These are phyloP conservation scores for Venustampulla echinocandica DNA, from an alignment of 495 filamentous ascomycete genomes.

Conservation along the genomic window DNA sequence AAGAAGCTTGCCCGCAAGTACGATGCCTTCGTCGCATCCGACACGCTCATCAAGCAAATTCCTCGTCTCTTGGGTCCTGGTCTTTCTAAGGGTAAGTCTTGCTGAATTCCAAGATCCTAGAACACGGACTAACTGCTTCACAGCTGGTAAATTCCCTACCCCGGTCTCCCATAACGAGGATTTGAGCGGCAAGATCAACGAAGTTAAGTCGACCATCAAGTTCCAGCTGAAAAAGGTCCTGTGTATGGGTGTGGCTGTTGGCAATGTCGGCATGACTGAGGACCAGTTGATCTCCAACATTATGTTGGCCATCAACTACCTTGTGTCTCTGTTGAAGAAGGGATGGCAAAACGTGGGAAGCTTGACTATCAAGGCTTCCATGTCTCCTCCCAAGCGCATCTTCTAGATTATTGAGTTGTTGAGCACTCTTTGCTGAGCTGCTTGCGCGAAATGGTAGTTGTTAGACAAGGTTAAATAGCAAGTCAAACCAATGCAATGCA, in stretches of 20 bases:
- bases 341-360: constrained; percentile 99
- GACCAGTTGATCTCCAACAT: constrained; percentile 95
- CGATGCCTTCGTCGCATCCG: constrained; percentile 96
- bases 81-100: constrained; percentile 82
- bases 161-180: constrained; percentile 94
- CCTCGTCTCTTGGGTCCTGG: constrained; percentile 97
- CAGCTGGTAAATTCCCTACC: constrained; percentile 98
- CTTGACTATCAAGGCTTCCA: constrained; percentile 98
- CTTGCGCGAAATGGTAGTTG: constrained; percentile 1
- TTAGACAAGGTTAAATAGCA: constrained; percentile 10
- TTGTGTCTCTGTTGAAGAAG: constrained; percentile 98
- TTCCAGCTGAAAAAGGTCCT: constrained; percentile 99
- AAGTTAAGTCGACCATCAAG: constrained; percentile 99
- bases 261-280: constrained; percentile 94
- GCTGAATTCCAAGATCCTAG: constrained; percentile 9
- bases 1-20: constrained; percentile 99
- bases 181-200: constrained; percentile 83
- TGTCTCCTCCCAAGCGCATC: constrained; percentile 92
- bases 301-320: constrained; percentile 98
- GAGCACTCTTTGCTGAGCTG: constrained; percentile 23
- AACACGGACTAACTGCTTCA: constrained; percentile 12
- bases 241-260: constrained; percentile 97
- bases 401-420: constrained; percentile 55
- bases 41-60: constrained; percentile 97
- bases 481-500: constrained; percentile 12